Conservation (phyloP, 225 moss, liverwort and hornwort species). For the Anthoceros angustus region DNA sequence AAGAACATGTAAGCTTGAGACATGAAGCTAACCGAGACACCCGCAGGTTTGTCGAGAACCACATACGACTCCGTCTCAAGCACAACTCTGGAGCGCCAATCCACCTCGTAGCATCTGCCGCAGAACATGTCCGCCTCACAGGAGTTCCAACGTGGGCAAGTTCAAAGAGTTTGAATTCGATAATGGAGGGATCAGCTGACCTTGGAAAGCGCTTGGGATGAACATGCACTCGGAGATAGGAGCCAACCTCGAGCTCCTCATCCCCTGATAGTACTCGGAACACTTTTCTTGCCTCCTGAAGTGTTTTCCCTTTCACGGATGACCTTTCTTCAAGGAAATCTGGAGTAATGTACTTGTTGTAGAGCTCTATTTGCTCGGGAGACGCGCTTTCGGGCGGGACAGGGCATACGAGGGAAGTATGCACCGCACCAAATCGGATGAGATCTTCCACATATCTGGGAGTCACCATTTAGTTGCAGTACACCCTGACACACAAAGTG, state of each 20-base stretch:
- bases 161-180: not conserved
- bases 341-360: conserved; percentile 41
- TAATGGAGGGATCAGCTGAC: conserved; percentile 14
- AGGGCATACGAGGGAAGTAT: conserved; percentile 88
- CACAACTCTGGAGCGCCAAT: conserved; percentile 65
- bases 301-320: conserved; percentile 74
- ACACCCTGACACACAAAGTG: too few relatives aligned
- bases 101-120: conserved; percentile 67
- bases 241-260: conserved; percentile 52
- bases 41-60: conserved; percentile 92
- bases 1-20: too few relatives aligned
- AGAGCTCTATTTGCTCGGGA: conserved; percentile 59
- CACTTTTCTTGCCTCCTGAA: conserved; percentile 77
- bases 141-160: not conserved
- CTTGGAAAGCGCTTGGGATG: conserved; percentile 89
- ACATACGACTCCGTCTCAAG: conserved; percentile 64
- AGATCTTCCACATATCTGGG: conserved; percentile 97
- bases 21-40: conserved; percentile 95
- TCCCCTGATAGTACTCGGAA: conserved; percentile 42
- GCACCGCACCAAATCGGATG: conserved; percentile 87
- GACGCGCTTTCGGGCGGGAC: conserved; percentile 68
- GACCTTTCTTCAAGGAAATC: conserved; percentile 41
- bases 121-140: too few relatives aligned
- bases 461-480: too few relatives aligned
- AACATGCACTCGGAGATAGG: conserved; percentile 84